Base-by-base conservation (phyloP, 768 basidiomycete species). In the Strobilomyces echinocephalus region DNA sequence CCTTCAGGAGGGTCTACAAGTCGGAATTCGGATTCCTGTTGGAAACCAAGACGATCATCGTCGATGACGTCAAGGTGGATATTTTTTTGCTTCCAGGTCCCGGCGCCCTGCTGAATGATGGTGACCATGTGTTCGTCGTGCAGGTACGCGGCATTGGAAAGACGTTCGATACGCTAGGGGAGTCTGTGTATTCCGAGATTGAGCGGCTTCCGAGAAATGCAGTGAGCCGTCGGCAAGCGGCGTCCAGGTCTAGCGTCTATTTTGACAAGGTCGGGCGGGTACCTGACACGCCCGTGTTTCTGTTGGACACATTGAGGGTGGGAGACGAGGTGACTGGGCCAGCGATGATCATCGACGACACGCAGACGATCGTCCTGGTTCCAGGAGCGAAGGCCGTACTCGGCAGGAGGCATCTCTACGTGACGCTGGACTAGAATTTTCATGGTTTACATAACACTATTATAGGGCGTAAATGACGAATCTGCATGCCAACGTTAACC, bases 291-390 rank as follows among this genome's bases (percentile, higher is more conserved):
- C 94, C 93, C 0, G 87, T 97, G 24, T 95, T 78, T 68, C 63
- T 85, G 61, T 72, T 97, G 55, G 81, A 81, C 40, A 72, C 74
- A 14, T 70, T 97, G 53, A 74, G 72, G 0, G 73, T 84, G 12
- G 94, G 93, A 4, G 87, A 92, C 52, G 73, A 76, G 38, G 74
- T 95, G 26, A 70, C 79, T 41, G 95, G 95, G 8, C 94, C 95
- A 9, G 91, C 93, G 34, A 87, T 97, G 81, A 87, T 98, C 56
- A 90, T 97, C 62, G 95, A 98, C 69, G 77, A 91, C 60, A 97
- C 95, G 20, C 95, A 97, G 74, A 97, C 95, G 21, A 91, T 97
- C 55, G 87, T 98, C 31, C 71, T 98, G 5, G 82, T 92, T 20
- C 88, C 91, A 0, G 82, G 78, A 15, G 82, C 87, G 46, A 80